Base-by-base conservation (phyloP, 1,284 basidiomycete genomes). In the Moesziomyces sp. region DNA sequence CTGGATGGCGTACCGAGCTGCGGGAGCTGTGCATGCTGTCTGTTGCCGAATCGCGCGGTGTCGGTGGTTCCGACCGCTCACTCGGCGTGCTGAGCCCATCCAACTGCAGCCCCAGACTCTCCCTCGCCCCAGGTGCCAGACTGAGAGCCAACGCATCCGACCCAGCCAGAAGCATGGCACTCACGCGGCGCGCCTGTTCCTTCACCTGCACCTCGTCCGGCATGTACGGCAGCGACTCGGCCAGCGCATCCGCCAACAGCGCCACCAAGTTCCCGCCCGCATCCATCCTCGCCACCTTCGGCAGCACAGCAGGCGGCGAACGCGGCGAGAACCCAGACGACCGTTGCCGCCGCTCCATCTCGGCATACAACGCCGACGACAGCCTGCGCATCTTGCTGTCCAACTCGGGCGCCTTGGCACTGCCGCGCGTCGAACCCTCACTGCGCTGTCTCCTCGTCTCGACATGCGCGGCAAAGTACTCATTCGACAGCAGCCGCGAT, bases 81-180 rank as follows among this genome's bases (percentile, higher is more conserved):
- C 47, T 57, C 5, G 66, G 54, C 18, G 62, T 69, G n/a, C 61
- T 69, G 49, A 74, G 44, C 18, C 62, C 58, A 14, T 76, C 66
- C 42, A 76, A 24, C 10, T 58, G 65, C 59, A 72, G 38, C 0
- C 65, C 65, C 18, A 69, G 18, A 38, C 65, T 68, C 4, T 74
- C 70, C 11, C 74, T 43, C 9, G 74, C 74, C 6, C 65, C 74
- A 0, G 74, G 74, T 4, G 74, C 74, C 43, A 76, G 28, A 45
- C 52, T 66, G 10, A 76, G 47, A 34, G 74, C 70, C 2, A 76
- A 40, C 1, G 69, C 69, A 47, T 76, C 70, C n/a, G 74, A 76
- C 0, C 74, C 74, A 1, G 58, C 67, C 1, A 76, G 51, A 18
- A 76, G 54, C 74, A 76, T 68, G 2, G 74, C 70, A 48, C 69